Base-by-base conservation (phyloP, 805 yeast species). In the Cyberlindnera amylophila region DNA sequence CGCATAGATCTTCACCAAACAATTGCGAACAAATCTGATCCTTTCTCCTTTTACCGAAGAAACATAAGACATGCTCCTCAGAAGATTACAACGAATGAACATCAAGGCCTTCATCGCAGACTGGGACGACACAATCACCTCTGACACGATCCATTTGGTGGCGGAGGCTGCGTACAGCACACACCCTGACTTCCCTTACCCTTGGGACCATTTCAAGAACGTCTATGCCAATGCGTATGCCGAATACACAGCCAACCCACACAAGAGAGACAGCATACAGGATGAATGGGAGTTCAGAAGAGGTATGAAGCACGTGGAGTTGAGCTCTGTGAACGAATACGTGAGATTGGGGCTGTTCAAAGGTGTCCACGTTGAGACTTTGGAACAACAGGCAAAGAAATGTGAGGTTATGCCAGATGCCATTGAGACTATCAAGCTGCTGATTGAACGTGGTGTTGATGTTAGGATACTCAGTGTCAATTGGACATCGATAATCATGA, bases 91-190 rank as follows among this genome's bases (percentile, higher is more conserved):
- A n/a, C n/a, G n/a, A n/a, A 38, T 18, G 30, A 17, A 13, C 6
- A 33, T 43, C 14, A 49, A 49, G 26, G 51, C 51, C 30, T 48
- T 79, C 10, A 66, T 79, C 2, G 59, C 74, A 3, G 88, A 81
- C 50, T 81, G 84, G 81, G 88, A 81, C 55, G 86, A 80, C 33
- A 81, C 87, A 0, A 67, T 78, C 21, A 79, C 87, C 0, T 53
- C 59, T 24, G 87, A 81, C 57, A 79, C 88, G 0, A 71, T 81
- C 23, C 57, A 57, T 19, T 52, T 75, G 5, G 64, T 79, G n/a
- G 77, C 79, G 12, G 61, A 68, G 28, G 68, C 77, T 3, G 75
- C 79, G 0, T 74, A 74, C 39, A 28, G 26, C 3, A 39, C 53
- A 13, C 66, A 69, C 33, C 71, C 71, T 4, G 56, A 57, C n/a